Percentiles rank a stretch among this genome's conserved stretches.
These are phyloP conservation scores for Arthrobotrys sinensis DNA, from an alignment of 2,329 filamentous ascomycete species.

Conservation along the genomic window DNA sequence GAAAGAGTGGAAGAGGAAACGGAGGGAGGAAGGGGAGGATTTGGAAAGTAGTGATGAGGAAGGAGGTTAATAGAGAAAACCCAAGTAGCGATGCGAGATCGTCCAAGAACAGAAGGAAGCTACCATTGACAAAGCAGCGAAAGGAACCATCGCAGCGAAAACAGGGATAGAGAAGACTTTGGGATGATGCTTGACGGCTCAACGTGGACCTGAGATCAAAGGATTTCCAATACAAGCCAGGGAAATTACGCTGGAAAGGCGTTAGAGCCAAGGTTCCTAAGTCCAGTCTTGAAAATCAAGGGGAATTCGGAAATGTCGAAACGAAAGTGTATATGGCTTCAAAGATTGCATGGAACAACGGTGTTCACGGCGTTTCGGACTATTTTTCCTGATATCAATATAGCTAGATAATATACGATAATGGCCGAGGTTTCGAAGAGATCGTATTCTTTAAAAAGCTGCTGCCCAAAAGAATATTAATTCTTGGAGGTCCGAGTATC, in stretches of 20 bases:
- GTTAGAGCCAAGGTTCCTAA: no score
- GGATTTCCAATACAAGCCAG: neutral
- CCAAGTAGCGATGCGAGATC: neutral
- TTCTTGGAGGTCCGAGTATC: neutral
- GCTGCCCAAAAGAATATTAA: no score
- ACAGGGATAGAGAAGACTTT: neutral
- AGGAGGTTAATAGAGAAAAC: neutral
- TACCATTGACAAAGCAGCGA: neutral
- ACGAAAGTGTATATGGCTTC: no score
- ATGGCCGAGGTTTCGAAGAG: neutral
- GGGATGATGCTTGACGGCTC: neutral
- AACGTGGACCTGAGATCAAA: neutral
- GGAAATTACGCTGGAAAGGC: no score
- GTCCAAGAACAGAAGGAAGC: neutral
- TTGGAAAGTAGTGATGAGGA: slow-evolving; percentile 55
- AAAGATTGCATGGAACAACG: no score
- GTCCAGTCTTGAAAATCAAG: no score
- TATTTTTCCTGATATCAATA: no score
- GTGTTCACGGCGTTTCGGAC: no score
- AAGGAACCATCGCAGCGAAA: neutral
- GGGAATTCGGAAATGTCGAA: no score
- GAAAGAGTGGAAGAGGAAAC: slow-evolving; percentile 59
- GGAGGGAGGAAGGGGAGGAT: slow-evolving; percentile 53
- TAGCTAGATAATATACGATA: no score
- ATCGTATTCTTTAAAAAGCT: neutral